These are phyloP conservation scores for Dryas integrifolia DNA, from an alignment of 331 rosid genomes.

Conservation along the genomic window DNA sequence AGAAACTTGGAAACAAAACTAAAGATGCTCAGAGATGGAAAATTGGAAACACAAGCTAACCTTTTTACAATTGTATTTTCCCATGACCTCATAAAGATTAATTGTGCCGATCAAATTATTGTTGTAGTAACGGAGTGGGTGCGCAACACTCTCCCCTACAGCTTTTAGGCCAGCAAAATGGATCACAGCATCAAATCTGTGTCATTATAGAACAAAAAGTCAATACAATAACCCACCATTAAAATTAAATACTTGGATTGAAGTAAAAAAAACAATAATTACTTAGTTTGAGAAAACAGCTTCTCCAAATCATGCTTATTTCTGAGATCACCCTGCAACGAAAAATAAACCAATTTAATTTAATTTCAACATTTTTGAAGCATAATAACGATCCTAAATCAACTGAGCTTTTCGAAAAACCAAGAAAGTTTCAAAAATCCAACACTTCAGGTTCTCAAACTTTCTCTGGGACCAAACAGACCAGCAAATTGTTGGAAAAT, in stretches of 20 bases:
- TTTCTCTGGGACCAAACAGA: constrained; percentile 7
- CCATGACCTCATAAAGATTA: constrained; percentile 76
- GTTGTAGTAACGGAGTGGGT: constrained; percentile 70
- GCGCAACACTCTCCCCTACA: constrained; percentile 73
- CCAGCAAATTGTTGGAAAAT: not conserved
- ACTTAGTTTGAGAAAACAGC: constrained; percentile 64
- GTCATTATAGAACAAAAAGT: constrained; percentile 11
- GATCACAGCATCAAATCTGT: constrained; percentile 81
- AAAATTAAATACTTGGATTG: too few species aligned
- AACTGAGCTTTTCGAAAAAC: not conserved
- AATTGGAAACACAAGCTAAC: constrained; percentile 27
- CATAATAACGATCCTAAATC: not conserved
- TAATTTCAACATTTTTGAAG: too few species aligned
- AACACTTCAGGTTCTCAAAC: not conserved
- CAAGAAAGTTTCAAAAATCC: not conserved
- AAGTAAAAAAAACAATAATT: not conserved
- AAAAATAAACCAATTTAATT: not conserved
- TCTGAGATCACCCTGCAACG: constrained; percentile 70
- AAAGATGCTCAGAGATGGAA: not conserved
- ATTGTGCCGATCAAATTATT: constrained; percentile 73
- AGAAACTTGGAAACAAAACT: not conserved
- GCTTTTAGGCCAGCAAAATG: constrained; percentile 92
- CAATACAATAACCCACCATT: not conserved
- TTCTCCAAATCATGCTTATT: constrained; percentile 68
- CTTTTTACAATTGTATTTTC: constrained; percentile 71